Evolutionary conservation across 2,329 filamentous ascomycete species (phyloP).

Genomic region (Pestalotiopsis fici): DNA sequence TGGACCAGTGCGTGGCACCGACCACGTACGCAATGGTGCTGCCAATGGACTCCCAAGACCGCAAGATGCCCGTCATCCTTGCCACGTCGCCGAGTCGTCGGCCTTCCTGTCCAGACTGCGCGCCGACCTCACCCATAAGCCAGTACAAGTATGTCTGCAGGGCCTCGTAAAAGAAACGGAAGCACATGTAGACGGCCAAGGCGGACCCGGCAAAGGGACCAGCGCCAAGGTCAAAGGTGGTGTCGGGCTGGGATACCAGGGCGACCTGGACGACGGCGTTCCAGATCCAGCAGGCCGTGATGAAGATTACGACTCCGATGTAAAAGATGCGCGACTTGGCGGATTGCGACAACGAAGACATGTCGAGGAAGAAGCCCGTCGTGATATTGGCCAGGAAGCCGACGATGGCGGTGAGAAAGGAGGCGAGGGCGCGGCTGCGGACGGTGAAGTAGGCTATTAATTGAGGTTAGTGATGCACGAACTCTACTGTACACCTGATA

Average conservation of each 20-base stretch:
- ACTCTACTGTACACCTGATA: too few relatives aligned
- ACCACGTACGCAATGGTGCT: background rate
- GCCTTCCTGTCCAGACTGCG: background rate
- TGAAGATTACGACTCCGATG: background rate
- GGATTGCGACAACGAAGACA: background rate
- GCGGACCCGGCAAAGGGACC: background rate
- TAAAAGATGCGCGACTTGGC: background rate
- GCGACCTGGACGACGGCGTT: background rate
- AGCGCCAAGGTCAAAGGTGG: background rate
- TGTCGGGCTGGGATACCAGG: background rate
- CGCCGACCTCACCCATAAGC: slow-evolving; percentile 1
- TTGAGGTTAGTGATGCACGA: background rate
- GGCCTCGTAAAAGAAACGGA: slow-evolving; percentile 3
- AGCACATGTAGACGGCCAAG: slow-evolving; percentile 1
- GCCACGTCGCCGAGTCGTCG: background rate
- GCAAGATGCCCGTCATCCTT: background rate
- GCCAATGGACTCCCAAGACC: slow-evolving; percentile 4
- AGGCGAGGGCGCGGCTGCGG: background rate
- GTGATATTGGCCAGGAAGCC: background rate
- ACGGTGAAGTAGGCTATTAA: background rate
- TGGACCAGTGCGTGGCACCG: slow-evolving; percentile 2
- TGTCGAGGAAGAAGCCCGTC: background rate
- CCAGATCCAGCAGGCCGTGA: slow-evolving; percentile 5
- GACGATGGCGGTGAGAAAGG: background rate
- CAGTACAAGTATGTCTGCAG: slow-evolving; percentile 5